These are phyloP conservation scores for Malassezia brasiliensis DNA, from an alignment of 1,284 basidiomycete species.

Conservation along the genomic window DNA sequence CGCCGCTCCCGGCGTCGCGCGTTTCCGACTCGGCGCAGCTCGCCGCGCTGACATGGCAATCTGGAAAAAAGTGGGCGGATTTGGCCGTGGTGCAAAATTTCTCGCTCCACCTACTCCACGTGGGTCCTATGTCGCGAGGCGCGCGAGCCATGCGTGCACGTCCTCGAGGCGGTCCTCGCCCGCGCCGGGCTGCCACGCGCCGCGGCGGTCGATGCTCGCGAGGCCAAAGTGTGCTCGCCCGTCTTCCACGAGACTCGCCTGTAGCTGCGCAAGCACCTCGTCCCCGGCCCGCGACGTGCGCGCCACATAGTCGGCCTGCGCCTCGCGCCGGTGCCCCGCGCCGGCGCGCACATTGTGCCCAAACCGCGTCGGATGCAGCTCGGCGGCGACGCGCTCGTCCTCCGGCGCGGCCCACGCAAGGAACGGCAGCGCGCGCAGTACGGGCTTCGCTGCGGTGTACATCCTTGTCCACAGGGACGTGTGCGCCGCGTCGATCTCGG, in stretches of 20 bases:
- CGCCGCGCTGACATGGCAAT: background rate
- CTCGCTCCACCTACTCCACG: background rate
- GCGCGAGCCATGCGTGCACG: slow-evolving; percentile 22
- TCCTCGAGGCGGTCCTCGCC: slow-evolving; percentile 11
- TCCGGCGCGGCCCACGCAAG: slow-evolving; percentile 7
- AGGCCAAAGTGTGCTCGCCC: slow-evolving; percentile 31
- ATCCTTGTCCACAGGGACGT: background rate
- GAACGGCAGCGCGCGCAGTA: slow-evolving; percentile 2
- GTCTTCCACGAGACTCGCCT: slow-evolving; percentile 28
- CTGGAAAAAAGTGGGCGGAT: slow-evolving; percentile 1
- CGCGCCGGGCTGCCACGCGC: slow-evolving; percentile 3
- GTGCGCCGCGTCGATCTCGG: slow-evolving; percentile 20
- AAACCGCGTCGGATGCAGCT: slow-evolving; percentile 22
- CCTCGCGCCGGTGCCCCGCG: slow-evolving; percentile 29
- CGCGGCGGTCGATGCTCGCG: slow-evolving; percentile 25
- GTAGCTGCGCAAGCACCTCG: slow-evolving; percentile 23
- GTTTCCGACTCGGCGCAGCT: slow-evolving; percentile 11
- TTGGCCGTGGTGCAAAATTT: background rate
- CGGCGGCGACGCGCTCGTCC: slow-evolving; percentile 9
- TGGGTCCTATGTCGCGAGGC: slow-evolving; percentile 5
- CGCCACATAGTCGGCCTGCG: slow-evolving; percentile 36
- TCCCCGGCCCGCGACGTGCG: slow-evolving; percentile 5
- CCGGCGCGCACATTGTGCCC: slow-evolving; percentile 15
- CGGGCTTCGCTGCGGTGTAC: background rate
- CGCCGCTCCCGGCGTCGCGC: slow-evolving; percentile 12